Conservation (phyloP, 1,139 yeast genomes). For the Kodamaea suecica region DNA sequence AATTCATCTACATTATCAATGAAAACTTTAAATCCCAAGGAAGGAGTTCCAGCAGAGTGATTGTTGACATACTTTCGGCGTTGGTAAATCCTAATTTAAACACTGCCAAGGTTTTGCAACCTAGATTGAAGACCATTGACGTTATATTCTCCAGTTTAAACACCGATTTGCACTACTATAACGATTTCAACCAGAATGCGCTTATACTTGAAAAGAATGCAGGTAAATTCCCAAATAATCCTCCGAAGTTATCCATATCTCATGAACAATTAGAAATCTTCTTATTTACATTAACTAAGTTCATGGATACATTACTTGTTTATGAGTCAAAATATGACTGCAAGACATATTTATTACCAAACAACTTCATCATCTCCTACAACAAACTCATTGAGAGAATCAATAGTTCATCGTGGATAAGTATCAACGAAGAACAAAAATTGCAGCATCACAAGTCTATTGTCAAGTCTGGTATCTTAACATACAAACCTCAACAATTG, state of each 20-base stretch:
- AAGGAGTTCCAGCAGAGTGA: constrained; percentile 18
- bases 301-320: constrained; percentile 23
- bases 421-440: constrained; percentile 14
- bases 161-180: constrained; percentile 35
- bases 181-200: constrained; percentile 30
- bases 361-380: constrained; percentile 24
- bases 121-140: constrained; percentile 28
- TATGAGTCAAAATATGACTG: constrained; percentile 16
- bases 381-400: constrained; percentile 25
- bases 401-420: constrained; percentile 27
- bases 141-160: constrained; percentile 30
- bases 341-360: constrained; percentile 18
- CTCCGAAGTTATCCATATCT: constrained; percentile 26
- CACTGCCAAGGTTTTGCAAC: constrained; percentile 15
- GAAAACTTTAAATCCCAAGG: constrained; percentile 23
- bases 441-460: constrained; percentile 25
- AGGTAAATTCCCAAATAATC: constrained; percentile 18
- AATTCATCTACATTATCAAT: constrained; percentile 33
- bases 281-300: constrained; percentile 16
- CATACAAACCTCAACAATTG: constrained; percentile 26
- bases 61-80: constrained; percentile 24
- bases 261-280: constrained; percentile 21
- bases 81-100: constrained; percentile 22
- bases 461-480: constrained; percentile 29
- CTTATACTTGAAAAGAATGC: constrained; percentile 14